Evolutionary conservation across 805 yeast species (phyloP).

Genomic region (Metschnikowia lachancei): DNA sequence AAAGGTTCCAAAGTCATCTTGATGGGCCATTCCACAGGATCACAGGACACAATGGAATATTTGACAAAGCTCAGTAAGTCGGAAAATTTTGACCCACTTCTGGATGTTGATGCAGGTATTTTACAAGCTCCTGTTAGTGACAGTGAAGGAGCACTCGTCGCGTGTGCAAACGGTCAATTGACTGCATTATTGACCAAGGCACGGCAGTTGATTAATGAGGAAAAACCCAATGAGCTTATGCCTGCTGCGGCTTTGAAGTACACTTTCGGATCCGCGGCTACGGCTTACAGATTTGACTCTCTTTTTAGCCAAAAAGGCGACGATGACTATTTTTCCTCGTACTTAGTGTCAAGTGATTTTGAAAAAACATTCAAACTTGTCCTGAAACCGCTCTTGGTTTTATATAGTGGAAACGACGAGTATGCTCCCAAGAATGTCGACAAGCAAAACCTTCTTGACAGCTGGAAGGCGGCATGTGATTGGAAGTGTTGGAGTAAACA

Average conservation of each 20-base stretch:
- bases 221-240: conserved; percentile 48
- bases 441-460: conserved; percentile 42
- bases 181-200: conserved; percentile 25
- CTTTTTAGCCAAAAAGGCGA: conserved; percentile 58
- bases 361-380: conserved; percentile 54
- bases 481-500: conserved; percentile 49
- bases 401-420: conserved; percentile 62
- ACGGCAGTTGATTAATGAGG: conserved; percentile 38
- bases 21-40: conserved; percentile 86
- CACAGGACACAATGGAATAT: conserved; percentile 70
- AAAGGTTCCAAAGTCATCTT: conserved; percentile 50
- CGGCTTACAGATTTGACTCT: conserved; percentile 70
- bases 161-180: neutral
- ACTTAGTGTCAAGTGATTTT: conserved; percentile 46
- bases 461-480: conserved; percentile 48
- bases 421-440: conserved; percentile 54
- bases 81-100: conserved; percentile 15
- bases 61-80: conserved; percentile 36
- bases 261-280: conserved; percentile 54
- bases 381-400: conserved; percentile 44
- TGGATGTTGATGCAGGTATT: conserved; percentile 52
- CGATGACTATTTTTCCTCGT: conserved; percentile 76
- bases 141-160: conserved; percentile 33
- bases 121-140: conserved; percentile 78
- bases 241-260: conserved; percentile 46